phyloP scores from a whole-genome alignment of 73 alveolate genomes.

The Paramecium sonneborni region DNA sequence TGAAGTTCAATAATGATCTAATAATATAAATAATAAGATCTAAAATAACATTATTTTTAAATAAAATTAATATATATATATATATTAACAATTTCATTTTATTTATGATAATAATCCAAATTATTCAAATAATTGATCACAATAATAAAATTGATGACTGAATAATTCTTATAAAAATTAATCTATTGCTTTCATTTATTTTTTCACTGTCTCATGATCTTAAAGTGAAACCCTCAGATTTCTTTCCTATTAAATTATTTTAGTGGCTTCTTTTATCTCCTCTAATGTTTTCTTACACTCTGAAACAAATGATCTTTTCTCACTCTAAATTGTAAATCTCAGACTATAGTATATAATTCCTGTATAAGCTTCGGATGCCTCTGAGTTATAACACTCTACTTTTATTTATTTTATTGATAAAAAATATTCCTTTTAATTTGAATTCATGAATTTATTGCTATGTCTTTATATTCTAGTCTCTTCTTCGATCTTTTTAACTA shows the following conservation, averaged over 20 bases:
- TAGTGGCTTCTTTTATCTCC: neutral
- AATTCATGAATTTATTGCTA: constrained; percentile 9
- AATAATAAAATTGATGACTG: constrained; percentile 4
- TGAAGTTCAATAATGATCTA: neutral
- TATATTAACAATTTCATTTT: neutral
- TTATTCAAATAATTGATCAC: constrained; percentile 22
- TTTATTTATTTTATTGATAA: neutral
- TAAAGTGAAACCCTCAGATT: neutral
- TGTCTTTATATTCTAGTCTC: neutral
- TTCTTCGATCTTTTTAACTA: neutral
- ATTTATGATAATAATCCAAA: neutral
- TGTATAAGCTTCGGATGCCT: neutral
- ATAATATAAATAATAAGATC: neutral
- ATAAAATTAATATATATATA: neutral
- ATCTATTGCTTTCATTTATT: neutral
- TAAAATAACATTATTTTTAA: neutral
- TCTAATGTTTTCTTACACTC: constrained; percentile 3
- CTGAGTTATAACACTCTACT: neutral
- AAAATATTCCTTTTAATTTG: neutral
- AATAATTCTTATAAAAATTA: constrained; percentile 13
- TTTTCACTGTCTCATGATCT: neutral
- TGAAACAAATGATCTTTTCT: neutral
- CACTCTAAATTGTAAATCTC: neutral
- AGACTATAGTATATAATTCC: neutral
- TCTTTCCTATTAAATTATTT: neutral